A percentile compares a stretch with the other conserved stretches of the same genome.
phyloP scores from a whole-genome alignment of 192 early-diverging fungal genomes.

The Phlyctochytrium arcticum region DNA sequence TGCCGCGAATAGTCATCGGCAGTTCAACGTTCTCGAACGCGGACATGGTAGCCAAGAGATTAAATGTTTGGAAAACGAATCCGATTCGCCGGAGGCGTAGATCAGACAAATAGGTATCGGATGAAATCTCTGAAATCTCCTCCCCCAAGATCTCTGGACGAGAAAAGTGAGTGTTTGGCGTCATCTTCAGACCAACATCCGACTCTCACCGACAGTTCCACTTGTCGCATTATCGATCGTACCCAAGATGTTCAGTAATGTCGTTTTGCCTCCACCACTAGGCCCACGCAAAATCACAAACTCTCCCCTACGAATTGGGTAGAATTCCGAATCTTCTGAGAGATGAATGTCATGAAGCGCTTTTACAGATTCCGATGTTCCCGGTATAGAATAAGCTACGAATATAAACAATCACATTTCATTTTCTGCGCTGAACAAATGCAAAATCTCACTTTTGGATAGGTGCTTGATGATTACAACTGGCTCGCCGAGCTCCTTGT shows the following conservation, averaged over 20 bases:
- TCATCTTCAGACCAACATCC: no score
- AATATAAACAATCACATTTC: not conserved
- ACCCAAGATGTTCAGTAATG: conserved; percentile 33
- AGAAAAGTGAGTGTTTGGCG: no score
- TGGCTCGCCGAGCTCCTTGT: conserved; percentile 23
- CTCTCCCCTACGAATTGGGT: conserved; percentile 29
- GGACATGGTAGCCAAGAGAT: conserved; percentile 32
- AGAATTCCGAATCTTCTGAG: conserved; percentile 24
- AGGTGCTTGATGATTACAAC: conserved; percentile 20
- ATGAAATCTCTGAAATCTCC: conserved; percentile 13
- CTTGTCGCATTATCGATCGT: conserved; percentile 26
- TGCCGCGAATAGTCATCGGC: conserved; percentile 32
- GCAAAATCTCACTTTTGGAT: conserved; percentile 19
- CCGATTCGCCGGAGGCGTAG: conserved; percentile 30
- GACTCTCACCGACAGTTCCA: conserved; percentile 23
- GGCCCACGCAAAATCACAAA: conserved; percentile 36
- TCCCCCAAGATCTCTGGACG: conserved; percentile 29
- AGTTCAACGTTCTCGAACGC: conserved; percentile 36
- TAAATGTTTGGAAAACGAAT: conserved; percentile 31
- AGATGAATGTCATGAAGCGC: conserved; percentile 34
- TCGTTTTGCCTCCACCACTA: conserved; percentile 36
- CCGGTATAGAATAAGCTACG: conserved; percentile 24
- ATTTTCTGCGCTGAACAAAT: no score
- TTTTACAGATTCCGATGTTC: conserved; percentile 14
- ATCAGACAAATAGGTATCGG: conserved; percentile 26